Evolutionary conservation across 345 rosid genomes (phyloP), one percentile per base, ranked within the genome.

Genomic region (Turritis glabra): DNA sequence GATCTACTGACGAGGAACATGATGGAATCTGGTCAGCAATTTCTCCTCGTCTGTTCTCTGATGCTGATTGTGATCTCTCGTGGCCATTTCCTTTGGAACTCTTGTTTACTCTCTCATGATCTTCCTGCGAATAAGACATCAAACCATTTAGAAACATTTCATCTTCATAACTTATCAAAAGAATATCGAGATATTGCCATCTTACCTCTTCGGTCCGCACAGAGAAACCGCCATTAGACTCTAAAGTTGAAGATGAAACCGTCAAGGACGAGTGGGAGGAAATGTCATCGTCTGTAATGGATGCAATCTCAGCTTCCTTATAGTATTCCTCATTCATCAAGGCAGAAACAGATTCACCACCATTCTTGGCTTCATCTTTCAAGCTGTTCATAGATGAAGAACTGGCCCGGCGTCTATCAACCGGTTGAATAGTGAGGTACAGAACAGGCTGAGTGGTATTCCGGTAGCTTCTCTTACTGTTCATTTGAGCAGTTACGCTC

Each of bases 311-410:
- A 26, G 93, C 90, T 86, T 94, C 97, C 57, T 87, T 95, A 33
- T 87, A 84, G 65, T 89, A 88, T 79, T 85, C 96, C 81, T 87
- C 96, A 52, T 79, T 87, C 91, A 88, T 89, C 19, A 93, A 80
- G 11, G 83, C 82, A 38, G 96, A 88, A 72, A 89, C 89, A 19
- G 98, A 94, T 58, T 84, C 95, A 27, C 81, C 79, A 18, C 79
- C 84, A 53, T 80, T 87, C 77, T 73, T 82, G 30, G 82, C 83
- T 14, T 68, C 77, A 60, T 76, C 90, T 46, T 82, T 85, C 8
- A 85, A 61, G 77, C 76, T 26, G 10, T 80, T 82, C 73, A 62
- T 71, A 30, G 82, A 79, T 5, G 87, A 85, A 65, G 88, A 84
- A 64, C 69, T 74, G 29, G 56, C 65, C 1, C 69, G 82, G 56